Percentiles rank a stretch among this genome's conserved stretches.
phyloP scores from a whole-genome alignment of 371 early-diverging fungal species.

The Mucor velutinosus region DNA sequence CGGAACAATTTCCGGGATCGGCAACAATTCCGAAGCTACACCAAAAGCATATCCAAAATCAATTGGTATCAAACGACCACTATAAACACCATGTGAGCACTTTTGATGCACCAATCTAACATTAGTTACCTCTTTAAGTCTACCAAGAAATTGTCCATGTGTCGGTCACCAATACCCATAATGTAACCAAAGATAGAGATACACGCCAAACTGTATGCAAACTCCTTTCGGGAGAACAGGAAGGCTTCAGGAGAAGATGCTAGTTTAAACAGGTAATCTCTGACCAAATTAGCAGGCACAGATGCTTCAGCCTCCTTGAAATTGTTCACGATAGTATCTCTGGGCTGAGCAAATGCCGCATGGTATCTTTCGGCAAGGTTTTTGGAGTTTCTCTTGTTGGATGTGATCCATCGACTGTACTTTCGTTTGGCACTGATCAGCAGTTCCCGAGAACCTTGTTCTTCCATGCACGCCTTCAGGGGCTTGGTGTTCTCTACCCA shows the following conservation, averaged over 20 bases:
- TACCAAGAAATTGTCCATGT: conserved; percentile 69
- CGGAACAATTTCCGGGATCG: conserved; percentile 72
- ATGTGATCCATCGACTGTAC: conserved; percentile 28
- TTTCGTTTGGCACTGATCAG: conserved; percentile 30
- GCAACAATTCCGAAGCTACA: conserved; percentile 68
- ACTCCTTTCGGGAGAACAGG: conserved; percentile 57
- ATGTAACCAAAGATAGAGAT: conserved; percentile 67
- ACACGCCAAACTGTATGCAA: conserved; percentile 62
- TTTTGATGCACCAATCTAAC: not conserved
- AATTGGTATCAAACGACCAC: conserved; percentile 66
- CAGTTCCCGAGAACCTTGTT: conserved; percentile 7
- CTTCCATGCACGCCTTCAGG: conserved; percentile 50
- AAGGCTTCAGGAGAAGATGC: conserved; percentile 71
- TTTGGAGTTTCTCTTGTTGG: not conserved
- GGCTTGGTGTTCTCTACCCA: conserved; percentile 60
- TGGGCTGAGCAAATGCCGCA: conserved; percentile 47
- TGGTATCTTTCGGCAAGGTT: conserved; percentile 14
- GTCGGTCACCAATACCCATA: conserved; percentile 76
- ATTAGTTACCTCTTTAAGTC: conserved; percentile 52
- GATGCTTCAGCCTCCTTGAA: conserved; percentile 37
- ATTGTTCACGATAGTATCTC: conserved; percentile 45
- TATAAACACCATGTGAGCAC: conserved; percentile 9
- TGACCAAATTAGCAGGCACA: conserved; percentile 43
- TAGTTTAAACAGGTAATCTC: conserved; percentile 51
- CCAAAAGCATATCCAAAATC: conserved; percentile 84